phyloP scores from a whole-genome alignment of 2,329 filamentous ascomycete species.

The Aureobasidium sp. region DNA sequence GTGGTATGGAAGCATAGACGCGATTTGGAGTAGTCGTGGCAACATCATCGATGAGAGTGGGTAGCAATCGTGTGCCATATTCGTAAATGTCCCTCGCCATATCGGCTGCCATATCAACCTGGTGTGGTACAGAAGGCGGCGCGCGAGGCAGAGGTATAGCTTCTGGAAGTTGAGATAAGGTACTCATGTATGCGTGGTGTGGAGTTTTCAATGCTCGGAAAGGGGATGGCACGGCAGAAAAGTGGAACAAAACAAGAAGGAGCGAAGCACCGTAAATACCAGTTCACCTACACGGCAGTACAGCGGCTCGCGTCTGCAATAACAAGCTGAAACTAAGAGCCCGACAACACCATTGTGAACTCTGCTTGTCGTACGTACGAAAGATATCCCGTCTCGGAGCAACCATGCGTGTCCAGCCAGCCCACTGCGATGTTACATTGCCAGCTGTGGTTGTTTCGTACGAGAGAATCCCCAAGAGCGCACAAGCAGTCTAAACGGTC shows the following conservation, averaged over 20 bases:
- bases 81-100: background rate
- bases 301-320: background rate
- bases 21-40: background rate
- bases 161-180: background rate
- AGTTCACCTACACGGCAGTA: background rate
- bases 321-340: background rate
- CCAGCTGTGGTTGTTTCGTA: background rate
- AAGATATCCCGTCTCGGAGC: background rate
- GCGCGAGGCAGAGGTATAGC: background rate
- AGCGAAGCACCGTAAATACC: background rate
- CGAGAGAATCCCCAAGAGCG: background rate
- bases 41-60: background rate
- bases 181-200: background rate
- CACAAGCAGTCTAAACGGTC: constrained; percentile 6
- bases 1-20: constrained; percentile 12
- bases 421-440: background rate
- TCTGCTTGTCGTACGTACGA: constrained; percentile 1
- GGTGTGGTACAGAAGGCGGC: background rate
- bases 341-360: background rate
- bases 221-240: background rate
- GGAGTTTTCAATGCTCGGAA: background rate
- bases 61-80: constrained; percentile 7
- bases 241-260: background rate
- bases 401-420: background rate
- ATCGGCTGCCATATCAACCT: background rate